phyloP scores from a whole-genome alignment of 2,329 filamentous ascomycete species.

The Colletotrichum sp. region DNA sequence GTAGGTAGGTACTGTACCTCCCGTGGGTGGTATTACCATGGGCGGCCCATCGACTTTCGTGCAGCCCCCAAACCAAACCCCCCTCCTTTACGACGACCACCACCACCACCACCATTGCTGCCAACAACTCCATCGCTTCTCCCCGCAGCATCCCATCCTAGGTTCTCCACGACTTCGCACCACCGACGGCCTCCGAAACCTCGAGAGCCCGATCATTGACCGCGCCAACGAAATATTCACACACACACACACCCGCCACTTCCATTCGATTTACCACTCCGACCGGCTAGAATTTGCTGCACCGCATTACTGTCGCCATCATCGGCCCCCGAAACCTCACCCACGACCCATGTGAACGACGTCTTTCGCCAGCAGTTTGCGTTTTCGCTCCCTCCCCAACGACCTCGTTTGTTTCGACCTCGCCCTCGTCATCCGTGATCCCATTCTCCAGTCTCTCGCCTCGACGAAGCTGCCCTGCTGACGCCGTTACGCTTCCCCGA shows the following conservation, averaged over 20 bases:
- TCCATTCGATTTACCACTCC: not conserved
- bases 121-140: not conserved
- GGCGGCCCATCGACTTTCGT: not conserved
- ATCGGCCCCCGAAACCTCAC: not conserved
- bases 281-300: not conserved
- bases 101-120: not conserved
- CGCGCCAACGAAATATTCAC: not conserved
- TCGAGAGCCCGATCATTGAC: not conserved
- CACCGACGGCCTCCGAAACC: not conserved
- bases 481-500: not conserved
- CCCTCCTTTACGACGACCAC: constrained; percentile 2
- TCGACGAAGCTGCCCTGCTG: not conserved
- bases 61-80: not conserved
- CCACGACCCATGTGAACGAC: not conserved
- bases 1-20: not conserved
- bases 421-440: not conserved
- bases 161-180: not conserved
- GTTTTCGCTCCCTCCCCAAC: not conserved
- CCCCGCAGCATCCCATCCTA: constrained; percentile 9
- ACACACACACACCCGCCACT: not conserved
- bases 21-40: not conserved
- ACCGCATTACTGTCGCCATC: not conserved
- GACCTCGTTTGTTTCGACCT: not conserved
- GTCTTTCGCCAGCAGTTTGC: not conserved
- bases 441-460: not conserved